phyloP scores from a whole-genome alignment of 306 rosid genomes.

The Cicer chorassanicum region DNA sequence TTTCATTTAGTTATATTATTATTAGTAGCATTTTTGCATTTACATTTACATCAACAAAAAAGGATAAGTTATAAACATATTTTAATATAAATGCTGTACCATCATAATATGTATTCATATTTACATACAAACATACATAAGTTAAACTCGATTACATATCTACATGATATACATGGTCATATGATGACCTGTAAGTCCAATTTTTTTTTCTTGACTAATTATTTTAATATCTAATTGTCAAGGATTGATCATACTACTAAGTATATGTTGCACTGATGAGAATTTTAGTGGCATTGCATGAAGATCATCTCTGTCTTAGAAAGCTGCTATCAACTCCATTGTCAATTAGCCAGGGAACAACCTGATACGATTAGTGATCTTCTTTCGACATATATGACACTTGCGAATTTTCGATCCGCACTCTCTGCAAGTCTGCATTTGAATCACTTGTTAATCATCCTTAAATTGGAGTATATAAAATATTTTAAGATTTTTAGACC shows the following conservation, averaged over 20 bases:
- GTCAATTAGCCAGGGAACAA: slow-evolving; percentile 40
- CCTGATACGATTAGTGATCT: slow-evolving; percentile 29
- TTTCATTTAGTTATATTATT: neutral
- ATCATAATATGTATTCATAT: neutral
- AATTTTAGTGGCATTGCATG: neutral
- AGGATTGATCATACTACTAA: neutral
- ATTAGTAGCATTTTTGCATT: neutral
- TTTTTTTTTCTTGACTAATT: neutral
- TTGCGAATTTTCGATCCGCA: slow-evolving; percentile 48
- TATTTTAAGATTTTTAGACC: neutral
- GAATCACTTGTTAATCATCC: slow-evolving; percentile 6
- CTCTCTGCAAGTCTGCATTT: slow-evolving; percentile 48
- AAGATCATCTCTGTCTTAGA: neutral
- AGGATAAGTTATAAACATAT: neutral
- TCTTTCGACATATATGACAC: slow-evolving; percentile 48
- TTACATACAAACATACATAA: neutral
- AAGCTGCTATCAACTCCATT: neutral
- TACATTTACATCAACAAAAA: neutral
- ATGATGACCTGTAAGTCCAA: neutral
- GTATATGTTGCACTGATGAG: slow-evolving; percentile 1
- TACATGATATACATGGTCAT: neutral
- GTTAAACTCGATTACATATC: neutral
- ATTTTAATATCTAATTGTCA: slow-evolving; percentile 8
- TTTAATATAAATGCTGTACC: neutral
- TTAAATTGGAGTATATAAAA: neutral